Percentiles rank a stretch among this genome's conserved stretches.
Conservation (phyloP, 306 rosid genomes). For the Trifolium repens region DNA sequence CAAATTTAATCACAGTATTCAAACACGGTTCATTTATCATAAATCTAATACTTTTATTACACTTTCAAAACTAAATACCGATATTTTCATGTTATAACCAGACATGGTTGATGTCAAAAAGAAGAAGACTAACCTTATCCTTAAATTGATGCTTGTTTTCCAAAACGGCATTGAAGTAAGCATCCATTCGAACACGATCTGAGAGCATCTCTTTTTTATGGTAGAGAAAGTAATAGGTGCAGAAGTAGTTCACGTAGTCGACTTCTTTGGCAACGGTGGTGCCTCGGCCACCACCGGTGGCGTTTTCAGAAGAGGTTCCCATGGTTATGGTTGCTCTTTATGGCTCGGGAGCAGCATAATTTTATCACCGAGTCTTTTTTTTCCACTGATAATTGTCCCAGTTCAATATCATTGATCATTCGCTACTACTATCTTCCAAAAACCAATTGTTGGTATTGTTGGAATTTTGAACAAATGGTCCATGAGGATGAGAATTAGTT, state of each 20-base stretch:
- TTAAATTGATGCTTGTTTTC: constrained; percentile 81
- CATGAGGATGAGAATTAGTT: too few relatives aligned
- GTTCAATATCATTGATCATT: too few relatives aligned
- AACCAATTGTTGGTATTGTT: too few relatives aligned
- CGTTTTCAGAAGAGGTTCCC: constrained; percentile 72
- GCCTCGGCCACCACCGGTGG: constrained; percentile 44
- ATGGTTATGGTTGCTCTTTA: constrained; percentile 33
- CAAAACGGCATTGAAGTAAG: constrained; percentile 80
- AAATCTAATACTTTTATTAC: background rate
- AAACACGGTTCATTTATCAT: background rate
- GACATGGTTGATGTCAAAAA: background rate
- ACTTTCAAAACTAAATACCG: too few relatives aligned
- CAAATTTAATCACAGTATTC: background rate
- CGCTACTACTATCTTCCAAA: too few relatives aligned
- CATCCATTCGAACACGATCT: constrained; percentile 98
- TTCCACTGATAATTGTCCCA: too few relatives aligned
- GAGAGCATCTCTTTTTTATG: constrained; percentile 99
- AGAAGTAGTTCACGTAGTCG: constrained; percentile 86
- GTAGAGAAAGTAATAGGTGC: constrained; percentile 87
- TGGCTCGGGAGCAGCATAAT: too few relatives aligned
- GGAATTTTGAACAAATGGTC: too few relatives aligned
- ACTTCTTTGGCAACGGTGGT: constrained; percentile 71
- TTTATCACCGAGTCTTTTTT: too few relatives aligned
- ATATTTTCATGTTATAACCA: background rate
- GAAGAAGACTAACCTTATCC: constrained; percentile 60